phyloP scores from a whole-genome alignment of 768 basidiomycete genomes.

The Boletus sensibilis region DNA sequence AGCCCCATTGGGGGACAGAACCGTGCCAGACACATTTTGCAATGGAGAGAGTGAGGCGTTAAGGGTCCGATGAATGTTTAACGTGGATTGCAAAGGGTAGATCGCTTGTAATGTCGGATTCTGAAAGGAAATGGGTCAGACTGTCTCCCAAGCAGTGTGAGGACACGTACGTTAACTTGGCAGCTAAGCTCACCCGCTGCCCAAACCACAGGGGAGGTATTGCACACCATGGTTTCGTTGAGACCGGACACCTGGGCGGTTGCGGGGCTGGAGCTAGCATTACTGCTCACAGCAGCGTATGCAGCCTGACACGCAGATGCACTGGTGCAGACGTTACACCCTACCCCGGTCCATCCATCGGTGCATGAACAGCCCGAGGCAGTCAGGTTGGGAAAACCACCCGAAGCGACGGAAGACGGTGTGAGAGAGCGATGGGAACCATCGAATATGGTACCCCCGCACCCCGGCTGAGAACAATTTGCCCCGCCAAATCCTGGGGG shows the following conservation, averaged over 20 bases:
- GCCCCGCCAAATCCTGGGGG: slow-evolving; percentile 79
- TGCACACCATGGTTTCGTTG: slow-evolving; percentile 76
- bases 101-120: slow-evolving; percentile 81
- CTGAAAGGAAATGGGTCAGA: slow-evolving; percentile 37
- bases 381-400: slow-evolving; percentile 63
- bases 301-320: slow-evolving; percentile 68
- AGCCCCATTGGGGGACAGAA: slow-evolving; percentile 48
- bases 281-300: slow-evolving; percentile 43
- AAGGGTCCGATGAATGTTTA: slow-evolving; percentile 79
- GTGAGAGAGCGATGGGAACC: slow-evolving; percentile 57
- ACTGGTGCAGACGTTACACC: slow-evolving; percentile 77
- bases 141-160: neutral
- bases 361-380: slow-evolving; percentile 67
- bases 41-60: slow-evolving; percentile 68
- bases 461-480: slow-evolving; percentile 66
- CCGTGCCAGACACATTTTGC: slow-evolving; percentile 27
- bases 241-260: slow-evolving; percentile 32
- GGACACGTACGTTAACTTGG: slow-evolving; percentile 65
- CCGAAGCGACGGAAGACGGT: slow-evolving; percentile 35
- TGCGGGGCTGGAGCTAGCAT: slow-evolving; percentile 33
- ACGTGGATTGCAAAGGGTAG: slow-evolving; percentile 65
- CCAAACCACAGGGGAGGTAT: slow-evolving; percentile 64
- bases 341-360: slow-evolving; percentile 72
- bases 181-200: slow-evolving; percentile 85
- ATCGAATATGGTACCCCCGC: slow-evolving; percentile 82